Evolutionary conservation across 106 monocot genomes (phyloP), one percentile per base, ranked within the genome.

Genomic region (Vanilla planifolia): DNA sequence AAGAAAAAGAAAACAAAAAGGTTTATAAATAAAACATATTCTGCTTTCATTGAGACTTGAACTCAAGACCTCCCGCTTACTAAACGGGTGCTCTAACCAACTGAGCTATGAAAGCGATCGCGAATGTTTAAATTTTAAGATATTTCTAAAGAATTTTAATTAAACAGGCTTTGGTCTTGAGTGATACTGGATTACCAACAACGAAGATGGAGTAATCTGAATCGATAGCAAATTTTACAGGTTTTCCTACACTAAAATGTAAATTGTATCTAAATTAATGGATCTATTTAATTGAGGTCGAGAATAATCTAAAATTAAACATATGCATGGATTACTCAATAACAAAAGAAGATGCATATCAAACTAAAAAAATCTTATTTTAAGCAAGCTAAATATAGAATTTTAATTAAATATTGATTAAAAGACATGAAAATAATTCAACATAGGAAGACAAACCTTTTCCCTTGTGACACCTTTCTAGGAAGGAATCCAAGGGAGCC

Each of bases 11-110:
- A n/a, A n/a, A n/a, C n/a, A n/a, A n/a, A n/a, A n/a, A n/a, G n/a
- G n/a, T n/a, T n/a, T n/a, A n/a, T n/a, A n/a, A n/a, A n/a, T n/a
- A n/a, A n/a, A n/a, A n/a, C n/a, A n/a, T 85, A n/a, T n/a, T n/a
- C 6, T 85, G 88, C 84, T 85, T 75, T 93, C 81, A 63, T 84
- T 92, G 88, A 93, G 88, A 85, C 50, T 93, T 26, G 88, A 81
- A 93, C 88, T 93, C 92, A 88, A 79, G 88, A 89, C 89, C 93
- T 89, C 93, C 88, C 81, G 85, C 85, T 93, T 93, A 93, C 88
- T 93, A 93, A 93, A 82, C 88, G 84, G 85, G 93, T 85, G 82
- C 85, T 93, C 93, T 88, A 93, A 85, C 89, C 82, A 77, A 82
- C 77, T 77, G 82, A 82, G 82, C 77, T 77, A 82, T 50, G 81